Conservation (phyloP, 352 stramenopile genomes). For the Phytophthora ramorum region DNA sequence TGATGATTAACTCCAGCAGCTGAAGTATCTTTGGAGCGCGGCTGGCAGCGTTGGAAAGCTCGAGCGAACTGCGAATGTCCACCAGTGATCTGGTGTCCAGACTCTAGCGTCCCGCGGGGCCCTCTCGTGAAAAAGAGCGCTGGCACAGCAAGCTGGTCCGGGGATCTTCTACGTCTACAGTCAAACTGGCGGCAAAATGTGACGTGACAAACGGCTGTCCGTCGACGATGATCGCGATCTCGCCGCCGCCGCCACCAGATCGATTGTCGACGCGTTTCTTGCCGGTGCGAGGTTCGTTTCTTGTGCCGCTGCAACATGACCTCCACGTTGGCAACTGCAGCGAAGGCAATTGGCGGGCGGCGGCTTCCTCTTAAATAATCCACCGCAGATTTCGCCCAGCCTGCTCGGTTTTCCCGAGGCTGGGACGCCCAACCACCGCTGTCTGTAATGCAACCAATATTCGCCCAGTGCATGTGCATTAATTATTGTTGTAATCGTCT, state of each 20-base stretch:
- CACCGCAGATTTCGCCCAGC: background rate
- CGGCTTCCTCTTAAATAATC: background rate
- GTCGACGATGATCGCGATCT: constrained; percentile 3
- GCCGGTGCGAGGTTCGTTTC: constrained; percentile 11
- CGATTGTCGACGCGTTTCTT: constrained; percentile 21
- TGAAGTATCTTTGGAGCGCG: background rate
- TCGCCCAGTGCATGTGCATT: too few relatives aligned
- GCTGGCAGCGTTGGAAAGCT: background rate
- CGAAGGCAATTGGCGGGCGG: constrained; percentile 13
- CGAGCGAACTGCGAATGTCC: background rate
- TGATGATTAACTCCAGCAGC: background rate
- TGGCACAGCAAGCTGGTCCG: background rate
- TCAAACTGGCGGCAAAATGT: background rate
- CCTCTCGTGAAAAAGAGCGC: too few relatives aligned
- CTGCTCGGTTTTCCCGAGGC: too few relatives aligned
- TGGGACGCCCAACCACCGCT: too few relatives aligned
- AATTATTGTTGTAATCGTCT: too few relatives aligned
- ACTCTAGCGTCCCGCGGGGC: background rate
- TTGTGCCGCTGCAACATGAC: constrained; percentile 13
- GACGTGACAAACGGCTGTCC: constrained; percentile 14
- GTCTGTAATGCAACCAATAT: too few relatives aligned
- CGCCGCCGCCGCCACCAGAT: constrained; percentile 23
- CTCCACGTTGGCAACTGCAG: constrained; percentile 16
- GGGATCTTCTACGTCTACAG: constrained; percentile 16
- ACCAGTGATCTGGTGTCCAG: background rate